phyloP scores from a whole-genome alignment of 257 asterid species.

The Solanum megistacrolobum region DNA sequence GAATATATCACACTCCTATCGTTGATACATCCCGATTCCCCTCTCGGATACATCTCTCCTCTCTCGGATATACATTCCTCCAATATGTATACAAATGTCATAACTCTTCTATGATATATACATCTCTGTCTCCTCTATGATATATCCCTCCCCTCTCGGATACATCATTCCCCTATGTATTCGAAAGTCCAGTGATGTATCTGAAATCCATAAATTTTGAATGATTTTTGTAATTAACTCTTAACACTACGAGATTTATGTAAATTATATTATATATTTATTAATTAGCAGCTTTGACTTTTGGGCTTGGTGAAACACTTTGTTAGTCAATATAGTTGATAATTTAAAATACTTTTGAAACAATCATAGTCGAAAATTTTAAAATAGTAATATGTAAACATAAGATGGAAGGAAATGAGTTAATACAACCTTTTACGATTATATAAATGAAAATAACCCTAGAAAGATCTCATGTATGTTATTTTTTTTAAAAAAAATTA shows the following conservation, averaged over 20 bases:
- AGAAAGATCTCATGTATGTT: not conserved
- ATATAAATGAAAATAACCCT: not conserved
- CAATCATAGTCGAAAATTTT: not conserved
- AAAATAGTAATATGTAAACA: not conserved
- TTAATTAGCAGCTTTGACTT: not conserved
- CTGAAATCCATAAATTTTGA: not conserved
- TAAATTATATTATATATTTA: not conserved
- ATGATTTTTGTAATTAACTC: not conserved
- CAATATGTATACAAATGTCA: not conserved
- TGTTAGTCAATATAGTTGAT: not conserved
- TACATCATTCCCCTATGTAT: not conserved
- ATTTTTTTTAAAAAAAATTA: not conserved
- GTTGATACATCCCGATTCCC: too few relatives aligned
- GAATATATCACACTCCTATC: not conserved
- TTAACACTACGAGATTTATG: not conserved
- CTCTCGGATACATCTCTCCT: not conserved
- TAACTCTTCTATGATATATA: not conserved
- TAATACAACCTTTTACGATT: not conserved
- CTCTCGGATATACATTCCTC: too few relatives aligned
- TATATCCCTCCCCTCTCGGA: not conserved
- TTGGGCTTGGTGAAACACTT: not conserved
- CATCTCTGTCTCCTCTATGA: not conserved
- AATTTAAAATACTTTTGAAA: not conserved
- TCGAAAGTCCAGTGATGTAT: not conserved
- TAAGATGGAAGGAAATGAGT: not conserved